phyloP scores from a whole-genome alignment of 148 eudicot species.

The Chenopodium berlandieri region DNA sequence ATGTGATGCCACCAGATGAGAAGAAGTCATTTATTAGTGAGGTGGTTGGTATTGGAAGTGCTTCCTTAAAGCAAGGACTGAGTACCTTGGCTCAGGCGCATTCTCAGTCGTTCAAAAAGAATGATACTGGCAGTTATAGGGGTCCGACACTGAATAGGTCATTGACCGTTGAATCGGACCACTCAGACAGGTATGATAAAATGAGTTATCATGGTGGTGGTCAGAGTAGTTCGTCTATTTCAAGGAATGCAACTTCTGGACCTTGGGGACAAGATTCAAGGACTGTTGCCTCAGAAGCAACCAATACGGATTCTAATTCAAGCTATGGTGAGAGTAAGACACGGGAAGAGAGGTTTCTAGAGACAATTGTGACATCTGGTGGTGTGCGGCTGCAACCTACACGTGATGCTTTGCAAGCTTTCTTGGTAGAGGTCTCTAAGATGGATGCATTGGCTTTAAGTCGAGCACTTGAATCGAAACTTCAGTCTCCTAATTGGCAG shows the following conservation, averaged over 20 bases:
- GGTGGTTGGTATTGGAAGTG: slow-evolving; percentile 90
- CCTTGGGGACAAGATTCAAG: slow-evolving; percentile 70
- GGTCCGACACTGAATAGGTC: slow-evolving; percentile 83
- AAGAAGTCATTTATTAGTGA: slow-evolving; percentile 85
- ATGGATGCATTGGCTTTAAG: slow-evolving; percentile 78
- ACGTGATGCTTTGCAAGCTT: slow-evolving; percentile 85
- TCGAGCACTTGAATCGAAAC: slow-evolving; percentile 77
- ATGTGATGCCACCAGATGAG: slow-evolving; percentile 58
- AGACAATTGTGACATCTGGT: slow-evolving; percentile 92
- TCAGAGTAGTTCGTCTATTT: slow-evolving; percentile 37
- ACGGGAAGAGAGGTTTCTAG: slow-evolving; percentile 81
- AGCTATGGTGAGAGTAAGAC: slow-evolving; percentile 56
- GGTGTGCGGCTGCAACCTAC: slow-evolving; percentile 95
- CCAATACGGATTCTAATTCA: slow-evolving; percentile 48
- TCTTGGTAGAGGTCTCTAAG: slow-evolving; percentile 75
- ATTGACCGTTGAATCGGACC: slow-evolving; percentile 61
- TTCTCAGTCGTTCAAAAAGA: slow-evolving; percentile 56
- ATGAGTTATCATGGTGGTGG: slow-evolving; percentile 43
- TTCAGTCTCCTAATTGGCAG: slow-evolving; percentile 91
- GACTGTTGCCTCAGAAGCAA: slow-evolving; percentile 37
- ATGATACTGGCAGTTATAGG: slow-evolving; percentile 72
- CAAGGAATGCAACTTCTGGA: slow-evolving; percentile 47
- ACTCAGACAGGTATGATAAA: slow-evolving; percentile 55
- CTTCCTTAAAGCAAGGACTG: slow-evolving; percentile 78
- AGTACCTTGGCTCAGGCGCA: slow-evolving; percentile 63